phyloP scores from a whole-genome alignment of 2,329 filamentous ascomycete genomes.

The Cladosporium sp. region DNA sequence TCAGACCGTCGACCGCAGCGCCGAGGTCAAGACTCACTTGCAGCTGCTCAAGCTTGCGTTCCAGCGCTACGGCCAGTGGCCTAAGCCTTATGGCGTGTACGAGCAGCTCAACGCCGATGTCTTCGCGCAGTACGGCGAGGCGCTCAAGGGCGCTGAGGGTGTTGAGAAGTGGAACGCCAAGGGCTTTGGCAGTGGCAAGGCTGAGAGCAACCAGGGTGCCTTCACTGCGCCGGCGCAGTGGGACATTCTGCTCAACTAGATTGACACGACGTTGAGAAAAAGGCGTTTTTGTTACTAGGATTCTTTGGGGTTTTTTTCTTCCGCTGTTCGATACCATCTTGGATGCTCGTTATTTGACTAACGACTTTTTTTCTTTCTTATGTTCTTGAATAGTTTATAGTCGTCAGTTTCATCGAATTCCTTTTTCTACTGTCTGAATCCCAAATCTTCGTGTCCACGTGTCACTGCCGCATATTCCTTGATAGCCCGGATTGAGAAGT shows the following conservation, averaged over 20 bases:
- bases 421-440: too few species aligned
- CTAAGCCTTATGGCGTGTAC: constrained; percentile 47
- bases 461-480: not conserved
- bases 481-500: too few species aligned
- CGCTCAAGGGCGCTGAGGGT: constrained; percentile 41
- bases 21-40: constrained; percentile 35
- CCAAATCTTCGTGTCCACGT: too few species aligned
- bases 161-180: constrained; percentile 48
- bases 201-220: constrained; percentile 37
- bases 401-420: too few species aligned
- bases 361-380: not conserved
- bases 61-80: constrained; percentile 42
- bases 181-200: constrained; percentile 44
- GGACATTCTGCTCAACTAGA: constrained; percentile 22
- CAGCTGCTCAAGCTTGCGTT: constrained; percentile 36
- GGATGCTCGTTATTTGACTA: not conserved
- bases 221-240: constrained; percentile 32
- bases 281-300: not conserved
- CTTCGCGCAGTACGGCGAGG: constrained; percentile 37
- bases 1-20: constrained; percentile 24
- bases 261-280: not conserved
- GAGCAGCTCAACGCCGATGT: constrained; percentile 44
- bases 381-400: not conserved
- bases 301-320: not conserved
- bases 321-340: not conserved